Base-by-base conservation (phyloP, 441 rosid genomes). In the Hypseocharis bilobata region DNA sequence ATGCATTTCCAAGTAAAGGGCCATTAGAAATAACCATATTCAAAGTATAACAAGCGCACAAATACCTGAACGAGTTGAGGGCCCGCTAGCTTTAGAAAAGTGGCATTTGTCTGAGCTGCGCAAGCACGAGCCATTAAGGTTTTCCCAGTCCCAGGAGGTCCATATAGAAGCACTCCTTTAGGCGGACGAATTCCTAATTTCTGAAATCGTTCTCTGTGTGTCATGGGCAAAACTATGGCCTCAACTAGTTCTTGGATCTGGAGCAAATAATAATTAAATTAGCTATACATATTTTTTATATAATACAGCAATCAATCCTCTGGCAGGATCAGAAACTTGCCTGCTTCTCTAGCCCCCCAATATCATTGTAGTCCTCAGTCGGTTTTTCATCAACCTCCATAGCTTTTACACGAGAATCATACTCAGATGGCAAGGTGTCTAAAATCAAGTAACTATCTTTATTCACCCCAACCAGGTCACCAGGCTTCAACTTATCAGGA, bases 311-410 rank as follows among this genome's bases (percentile, higher is more conserved):
- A 40, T 16, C 42, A 40, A 3, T 16, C 13, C 47, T 40, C 3
- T 13, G 42, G 10, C 1, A 6, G 47, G 3, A 17, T 0, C 0
- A 55, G 56, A 47, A 67, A 62, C 54, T 26, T 26, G 63, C 83
- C 79, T 83, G 87, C 72, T 82, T 81, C 76, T 84, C 98, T 59
- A 93, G 79, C 63, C 98, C 98, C 62, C 98, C 97, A 20, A 93
- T 87, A 67, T 90, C 97, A 82, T 84, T 93, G 73, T 93, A 93
- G 72, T 93, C 98, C 77, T 93, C 98, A 0, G 96, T 90, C 2
- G 98, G 98, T 65, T 92, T 92, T 71, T 92, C 98, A 73, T 92
- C 98, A 60, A 92, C 97, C 76, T 92, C 98, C 98, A 92, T 92
- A 57, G 98, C 98, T 80, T 93, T 90, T 22, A 93, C 96, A 45